Base-by-base conservation (phyloP, 2,329 filamentous ascomycete genomes). In the Huntiella bhutanensis region DNA sequence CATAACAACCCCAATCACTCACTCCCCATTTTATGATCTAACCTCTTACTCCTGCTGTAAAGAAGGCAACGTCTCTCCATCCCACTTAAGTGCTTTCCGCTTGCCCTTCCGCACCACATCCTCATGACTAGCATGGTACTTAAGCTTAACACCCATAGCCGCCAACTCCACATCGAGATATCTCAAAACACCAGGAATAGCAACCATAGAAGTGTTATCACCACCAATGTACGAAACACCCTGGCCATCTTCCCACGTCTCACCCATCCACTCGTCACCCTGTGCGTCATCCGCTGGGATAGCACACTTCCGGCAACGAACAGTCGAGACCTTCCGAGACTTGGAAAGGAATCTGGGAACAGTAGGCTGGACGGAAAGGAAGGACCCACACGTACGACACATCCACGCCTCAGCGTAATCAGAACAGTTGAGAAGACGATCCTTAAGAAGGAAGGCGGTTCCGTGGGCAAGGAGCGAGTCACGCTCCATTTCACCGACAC, bases 401-500 rank as follows among this genome's bases (percentile, higher is more conserved):
- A 96, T 78, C 77, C 87, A 93, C 1, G 86, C 80, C 52, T 80
- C 79, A 22, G 80, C 77, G 60, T 94, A 92, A 62, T 98, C 91
- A 45, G 84, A 93, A 65, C 91, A 98, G 67, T 98, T 96, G 68
- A 98, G 79, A 50, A 98, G 69, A 49, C 91, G 81, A 61, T 98
- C 91, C 60, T 98, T 91, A 4, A 98, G 73, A 50, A 98, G 64
- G 67, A 93, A 96, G 3, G 88, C 87, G 2, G 87, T 91, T 17
- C 91, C 91, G 68, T 98, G 91, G 4, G 91, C 91, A 48, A 98
- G 74, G 16, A 98, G 70, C 3, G 88, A 84, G 62, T 98, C 91
- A 54, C 91, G 82, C 66, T 98, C 91, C 91, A 98, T 98, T 64
- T 98, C 91, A 64, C 91, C 91, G 28, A 98, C 88, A 70, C 91